These are phyloP conservation scores for Cicer arietinum DNA, from an alignment of 306 rosid species.

Conservation along the genomic window DNA sequence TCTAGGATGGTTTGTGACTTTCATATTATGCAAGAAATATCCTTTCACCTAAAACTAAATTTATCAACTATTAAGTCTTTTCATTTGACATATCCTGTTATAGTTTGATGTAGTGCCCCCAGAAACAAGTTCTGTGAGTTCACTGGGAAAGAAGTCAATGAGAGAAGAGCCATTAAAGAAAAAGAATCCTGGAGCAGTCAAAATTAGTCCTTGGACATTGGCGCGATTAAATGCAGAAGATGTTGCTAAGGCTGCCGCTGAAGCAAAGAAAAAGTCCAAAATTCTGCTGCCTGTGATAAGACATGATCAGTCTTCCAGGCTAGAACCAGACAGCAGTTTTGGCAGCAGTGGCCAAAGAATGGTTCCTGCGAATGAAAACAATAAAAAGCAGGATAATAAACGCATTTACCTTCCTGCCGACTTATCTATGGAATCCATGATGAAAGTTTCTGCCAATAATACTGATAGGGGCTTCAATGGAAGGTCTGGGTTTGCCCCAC, in stretches of 20 bases:
- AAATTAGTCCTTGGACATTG: slow-evolving; percentile 94
- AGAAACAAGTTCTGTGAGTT: slow-evolving; percentile 86
- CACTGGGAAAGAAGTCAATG: slow-evolving; percentile 63
- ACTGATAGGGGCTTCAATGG: slow-evolving; percentile 55
- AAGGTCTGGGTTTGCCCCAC: slow-evolving; percentile 74
- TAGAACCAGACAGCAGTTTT: slow-evolving; percentile 61
- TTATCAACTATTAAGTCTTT: not conserved
- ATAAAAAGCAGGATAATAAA: slow-evolving; percentile 64
- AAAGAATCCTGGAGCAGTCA: slow-evolving; percentile 73
- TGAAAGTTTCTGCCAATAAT: slow-evolving; percentile 54
- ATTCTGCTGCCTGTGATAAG: slow-evolving; percentile 80
- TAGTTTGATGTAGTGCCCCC: slow-evolving; percentile 94
- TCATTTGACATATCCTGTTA: not conserved
- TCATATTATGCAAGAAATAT: not conserved
- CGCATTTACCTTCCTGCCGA: slow-evolving; percentile 78
- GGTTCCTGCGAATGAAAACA: slow-evolving; percentile 65
- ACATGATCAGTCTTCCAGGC: slow-evolving; percentile 53
- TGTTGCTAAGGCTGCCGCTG: slow-evolving; percentile 91
- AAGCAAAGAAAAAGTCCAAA: slow-evolving; percentile 90
- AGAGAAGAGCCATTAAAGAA: slow-evolving; percentile 69
- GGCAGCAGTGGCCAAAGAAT: slow-evolving; percentile 67
- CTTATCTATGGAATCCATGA: slow-evolving; percentile 61
- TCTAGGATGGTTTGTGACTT: not conserved
- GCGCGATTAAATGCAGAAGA: slow-evolving; percentile 92
- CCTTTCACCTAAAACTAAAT: not conserved